Conservation (phyloP, 495 filamentous ascomycete species). For the Penicillium egyptiacum region DNA sequence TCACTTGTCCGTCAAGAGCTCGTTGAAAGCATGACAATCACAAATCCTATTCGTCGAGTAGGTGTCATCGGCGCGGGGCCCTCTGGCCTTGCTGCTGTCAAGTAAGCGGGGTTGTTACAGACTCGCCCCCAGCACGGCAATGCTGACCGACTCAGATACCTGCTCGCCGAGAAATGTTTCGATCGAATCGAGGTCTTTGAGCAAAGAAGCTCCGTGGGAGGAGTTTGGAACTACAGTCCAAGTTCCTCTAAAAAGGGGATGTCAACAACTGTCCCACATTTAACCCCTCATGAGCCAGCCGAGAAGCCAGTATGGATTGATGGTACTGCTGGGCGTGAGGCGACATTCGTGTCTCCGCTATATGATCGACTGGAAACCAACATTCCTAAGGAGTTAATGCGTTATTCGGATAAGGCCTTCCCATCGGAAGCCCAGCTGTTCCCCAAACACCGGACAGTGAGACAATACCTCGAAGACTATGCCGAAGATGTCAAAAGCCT, state of each 20-base stretch:
- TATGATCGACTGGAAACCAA: constrained; percentile 85
- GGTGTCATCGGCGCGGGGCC: constrained; percentile 50
- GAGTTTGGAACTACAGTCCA: constrained; percentile 72
- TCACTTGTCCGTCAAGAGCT: not conserved
- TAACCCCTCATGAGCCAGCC: constrained; percentile 40
- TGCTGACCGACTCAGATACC: constrained; percentile 52
- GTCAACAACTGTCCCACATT: constrained; percentile 41
- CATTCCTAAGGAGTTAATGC: constrained; percentile 80
- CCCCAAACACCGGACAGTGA: constrained; percentile 65
- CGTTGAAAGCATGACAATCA: constrained; percentile 20
- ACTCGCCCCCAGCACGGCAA: not conserved
- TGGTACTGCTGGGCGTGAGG: constrained; percentile 23
- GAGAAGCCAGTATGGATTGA: constrained; percentile 47
- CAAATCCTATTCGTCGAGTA: constrained; percentile 35
- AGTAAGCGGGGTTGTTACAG: constrained; percentile 29
- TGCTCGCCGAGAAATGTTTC: constrained; percentile 72
- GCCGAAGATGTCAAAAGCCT: constrained; percentile 57
- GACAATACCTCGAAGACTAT: constrained; percentile 73
- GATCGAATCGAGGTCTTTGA: constrained; percentile 75
- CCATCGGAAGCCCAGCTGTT: constrained; percentile 65
- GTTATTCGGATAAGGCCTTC: constrained; percentile 70
- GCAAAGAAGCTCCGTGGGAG: constrained; percentile 70
- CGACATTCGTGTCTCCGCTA: constrained; percentile 66
- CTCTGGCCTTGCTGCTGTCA: constrained; percentile 43
- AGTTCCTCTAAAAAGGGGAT: constrained; percentile 28